Conservation (phyloP, 2,329 filamentous ascomycete species). For the Hirsutella minnesotensis region DNA sequence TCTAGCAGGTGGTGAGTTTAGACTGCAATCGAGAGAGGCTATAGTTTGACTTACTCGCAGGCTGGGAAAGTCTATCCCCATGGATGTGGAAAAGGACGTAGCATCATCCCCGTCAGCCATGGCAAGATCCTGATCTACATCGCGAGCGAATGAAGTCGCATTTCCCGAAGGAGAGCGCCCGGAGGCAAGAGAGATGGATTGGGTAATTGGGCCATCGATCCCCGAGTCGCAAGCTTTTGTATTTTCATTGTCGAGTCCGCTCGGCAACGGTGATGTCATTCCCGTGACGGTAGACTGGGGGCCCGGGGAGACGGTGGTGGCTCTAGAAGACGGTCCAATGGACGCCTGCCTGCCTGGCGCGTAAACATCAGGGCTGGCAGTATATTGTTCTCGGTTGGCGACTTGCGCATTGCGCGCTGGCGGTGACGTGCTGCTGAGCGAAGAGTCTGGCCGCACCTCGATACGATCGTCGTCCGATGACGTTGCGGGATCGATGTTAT, state of each 20-base stretch:
- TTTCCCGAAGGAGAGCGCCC: constrained; percentile 2
- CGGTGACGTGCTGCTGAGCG: constrained; percentile 11
- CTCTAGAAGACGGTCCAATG: constrained; percentile 20
- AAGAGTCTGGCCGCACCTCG: constrained; percentile 10
- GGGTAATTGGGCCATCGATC: constrained; percentile 4
- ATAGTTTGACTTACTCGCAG: constrained; percentile 26
- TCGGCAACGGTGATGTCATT: constrained; percentile 21
- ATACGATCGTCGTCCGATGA: constrained; percentile 9
- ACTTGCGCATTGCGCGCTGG: constrained; percentile 7
- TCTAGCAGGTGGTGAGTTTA: constrained; percentile 29
- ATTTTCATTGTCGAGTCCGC: constrained; percentile 15
- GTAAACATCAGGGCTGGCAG: constrained; percentile 7
- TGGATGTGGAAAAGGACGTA: constrained; percentile 19
- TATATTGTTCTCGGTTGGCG: neutral
- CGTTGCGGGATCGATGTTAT: constrained; percentile 13
- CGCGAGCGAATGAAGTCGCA: constrained; percentile 8
- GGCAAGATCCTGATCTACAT: constrained; percentile 12
- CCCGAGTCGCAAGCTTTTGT: constrained; percentile 20
- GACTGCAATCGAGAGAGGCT: neutral
- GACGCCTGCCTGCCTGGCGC: constrained; percentile 14
- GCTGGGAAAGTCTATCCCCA: constrained; percentile 25
- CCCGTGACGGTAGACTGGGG: constrained; percentile 22
- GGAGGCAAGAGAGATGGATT: neutral
- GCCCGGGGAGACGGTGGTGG: constrained; percentile 31
- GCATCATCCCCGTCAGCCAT: constrained; percentile 14